phyloP scores from a whole-genome alignment of 768 basidiomycete species.

The Phlebiopsis gigantea region DNA sequence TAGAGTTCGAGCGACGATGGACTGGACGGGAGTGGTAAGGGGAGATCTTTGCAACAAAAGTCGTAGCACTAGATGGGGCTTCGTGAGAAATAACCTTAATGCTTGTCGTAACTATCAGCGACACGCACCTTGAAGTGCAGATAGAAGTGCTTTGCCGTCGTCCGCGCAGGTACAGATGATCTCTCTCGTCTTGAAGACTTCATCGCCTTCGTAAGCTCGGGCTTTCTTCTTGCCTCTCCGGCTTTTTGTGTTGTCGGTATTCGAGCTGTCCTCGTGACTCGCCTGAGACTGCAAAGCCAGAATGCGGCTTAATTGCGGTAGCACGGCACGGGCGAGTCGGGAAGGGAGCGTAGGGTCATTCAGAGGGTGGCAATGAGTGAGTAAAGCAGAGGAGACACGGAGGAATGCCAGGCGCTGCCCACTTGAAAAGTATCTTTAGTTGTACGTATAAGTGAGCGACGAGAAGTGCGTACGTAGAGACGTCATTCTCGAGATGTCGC shows the following conservation, averaged over 20 bases:
- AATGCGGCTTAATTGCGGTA: constrained; percentile 44
- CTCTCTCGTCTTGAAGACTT: constrained; percentile 50
- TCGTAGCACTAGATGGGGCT: constrained; percentile 58
- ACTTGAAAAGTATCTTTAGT: no score
- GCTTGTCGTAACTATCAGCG: no score
- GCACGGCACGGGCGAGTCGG: constrained; percentile 49
- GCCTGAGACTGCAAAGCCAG: constrained; percentile 36
- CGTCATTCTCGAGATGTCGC: constrained; percentile 57
- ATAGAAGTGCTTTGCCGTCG: constrained; percentile 49
- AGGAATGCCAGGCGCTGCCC: constrained; percentile 34
- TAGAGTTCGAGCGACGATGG: constrained; percentile 52
- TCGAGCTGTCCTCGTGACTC: constrained; percentile 9
- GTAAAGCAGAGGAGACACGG: constrained; percentile 36
- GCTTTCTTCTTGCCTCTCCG: constrained; percentile 64
- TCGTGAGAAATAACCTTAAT: background rate
- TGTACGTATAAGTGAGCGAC: no score
- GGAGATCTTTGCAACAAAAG: constrained; percentile 44
- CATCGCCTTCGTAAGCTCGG: constrained; percentile 71
- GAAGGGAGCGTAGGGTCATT: constrained; percentile 44
- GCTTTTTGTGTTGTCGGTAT: constrained; percentile 16
- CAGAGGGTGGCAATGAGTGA: constrained; percentile 38
- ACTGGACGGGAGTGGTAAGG: constrained; percentile 48
- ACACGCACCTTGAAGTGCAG: constrained; percentile 52
- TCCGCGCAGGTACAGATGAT: constrained; percentile 43
- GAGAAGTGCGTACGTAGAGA: constrained; percentile 39